Base-by-base conservation (phyloP, 305 asterid species). In the Solanum hybrid region DNA sequence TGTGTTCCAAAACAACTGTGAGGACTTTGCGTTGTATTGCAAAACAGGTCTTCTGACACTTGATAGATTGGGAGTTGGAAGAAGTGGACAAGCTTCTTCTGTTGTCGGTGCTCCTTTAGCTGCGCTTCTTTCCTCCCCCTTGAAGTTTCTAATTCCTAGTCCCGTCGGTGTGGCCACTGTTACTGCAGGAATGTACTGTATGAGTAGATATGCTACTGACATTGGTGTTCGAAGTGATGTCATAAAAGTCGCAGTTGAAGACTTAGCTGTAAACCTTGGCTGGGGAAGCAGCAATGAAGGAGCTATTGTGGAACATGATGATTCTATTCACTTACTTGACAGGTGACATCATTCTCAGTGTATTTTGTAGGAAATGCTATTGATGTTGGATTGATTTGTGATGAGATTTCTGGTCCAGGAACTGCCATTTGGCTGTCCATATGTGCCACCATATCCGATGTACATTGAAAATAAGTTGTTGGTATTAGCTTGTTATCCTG, bases 11-110 rank as follows among this genome's bases (percentile, higher is more conserved):
- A 96, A 96, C 94, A 97, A 97, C 93, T 97, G 99, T 9, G 99
- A 97, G 95, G 99, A 97, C 89, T 97, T 97, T 51, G 95, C 99
- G 7, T 24, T 97, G 75, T 97, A 97, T 84, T 97, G 99, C 95
- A 97, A 96, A 88, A 97, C 99, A 0, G 99, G 99, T 8, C 98
- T 97, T 34, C 90, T 97, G 85, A 94, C 96, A 22, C 89, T 96
- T 10, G 99, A 97, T 70, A 94, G 96, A 15, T 89, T 92, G 9
- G 98, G 98, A 1, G 95, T 96, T 17, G 99, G 99, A 68, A 92
- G 98, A 89, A 97, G 99, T 37, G 99, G 98, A 7, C 99, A 97
- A 89, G 99, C 99, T 87, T 96, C 99, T 7, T 94, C 99, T 0
- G 91, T 96, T 11, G 91, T 97, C 31, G 98, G 99, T 84, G 99